These are phyloP conservation scores for Ilyonectria robusta DNA, from an alignment of 2,329 filamentous ascomycete species.

Conservation along the genomic window DNA sequence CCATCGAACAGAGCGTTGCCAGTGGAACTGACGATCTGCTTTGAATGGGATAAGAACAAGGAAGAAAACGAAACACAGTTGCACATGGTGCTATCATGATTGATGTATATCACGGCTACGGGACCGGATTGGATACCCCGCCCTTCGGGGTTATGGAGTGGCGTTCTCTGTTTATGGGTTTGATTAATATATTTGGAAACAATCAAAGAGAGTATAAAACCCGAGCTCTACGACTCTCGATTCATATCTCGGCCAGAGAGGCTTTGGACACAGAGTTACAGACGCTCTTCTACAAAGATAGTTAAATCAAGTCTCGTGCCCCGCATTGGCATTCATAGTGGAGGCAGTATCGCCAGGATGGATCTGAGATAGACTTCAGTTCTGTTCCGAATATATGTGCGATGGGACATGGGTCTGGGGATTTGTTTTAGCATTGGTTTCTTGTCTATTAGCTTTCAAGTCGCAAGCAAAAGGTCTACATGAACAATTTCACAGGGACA, in stretches of 20 bases:
- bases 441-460: neutral
- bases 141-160: slow-evolving; percentile 45
- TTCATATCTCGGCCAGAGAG: slow-evolving; percentile 2
- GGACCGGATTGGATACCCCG: slow-evolving; percentile 45
- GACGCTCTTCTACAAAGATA: neutral
- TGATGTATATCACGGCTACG: slow-evolving; percentile 44
- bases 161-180: slow-evolving; percentile 45
- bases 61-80: slow-evolving; percentile 25
- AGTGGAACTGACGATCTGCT: slow-evolving; percentile 83
- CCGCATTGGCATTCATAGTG: neutral
- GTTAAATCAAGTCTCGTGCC: neutral
- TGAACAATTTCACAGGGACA: neutral
- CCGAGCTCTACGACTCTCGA: neutral
- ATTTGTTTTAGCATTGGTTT: neutral
- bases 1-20: slow-evolving; percentile 84
- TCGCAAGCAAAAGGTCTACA: neutral
- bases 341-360: neutral
- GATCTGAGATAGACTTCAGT: neutral
- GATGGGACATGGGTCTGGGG: neutral
- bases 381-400: neutral
- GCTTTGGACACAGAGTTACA: neutral
- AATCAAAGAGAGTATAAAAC: slow-evolving; percentile 22
- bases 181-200: slow-evolving; percentile 25
- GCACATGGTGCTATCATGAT: slow-evolving; percentile 40
- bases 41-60: slow-evolving; percentile 41